Base-by-base conservation (phyloP, 1,284 basidiomycete species). In the Fomitiporia mediterranea region DNA sequence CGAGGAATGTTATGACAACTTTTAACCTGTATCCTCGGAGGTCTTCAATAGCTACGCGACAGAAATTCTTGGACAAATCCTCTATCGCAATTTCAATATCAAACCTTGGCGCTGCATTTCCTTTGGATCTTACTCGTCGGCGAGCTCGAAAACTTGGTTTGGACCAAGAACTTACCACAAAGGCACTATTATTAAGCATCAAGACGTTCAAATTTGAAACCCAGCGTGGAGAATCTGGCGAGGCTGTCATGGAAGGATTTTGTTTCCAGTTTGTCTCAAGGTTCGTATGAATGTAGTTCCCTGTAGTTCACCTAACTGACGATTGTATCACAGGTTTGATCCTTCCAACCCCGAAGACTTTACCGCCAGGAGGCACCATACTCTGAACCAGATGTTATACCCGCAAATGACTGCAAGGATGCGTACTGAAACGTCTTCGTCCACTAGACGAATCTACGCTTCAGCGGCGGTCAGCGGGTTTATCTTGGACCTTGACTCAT, bases 81-180 rank as follows among this genome's bases (percentile, higher is more conserved):
- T 75, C 80, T 42, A 72, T 95, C 53, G 74, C 79, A 11, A 72
- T 96, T 19, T 74, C 76, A 7, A 75, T 93, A 56, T 73, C 74
- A 28, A 84, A 86, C 61, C 77, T 96, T 43, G 94, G 93, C 4
- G 80, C 93, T 4, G 94, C 91, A 1, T 91, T 96, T 63, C 94
- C 94, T 0, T 74, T 89, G 55, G 81, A 78, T 21, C 75, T 79
- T 49, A 75, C 81, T 56, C 74, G 53, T 11, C 37, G 32, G 34
- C 25, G 21, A 19, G 25, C 23, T 53, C 40, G 60, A 15, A 56
- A 56, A n/a, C 51, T 60, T 23, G 55, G 60, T 17, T 48, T 57
- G 5, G 38, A 77, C 56, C 77, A 78, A 38, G 64, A 8, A 61
- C n/a, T 35, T 17, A 43, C 53, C 37, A 78, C 90, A 17, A 82